Evolutionary conservation across 352 stramenopile genomes (phyloP).

Genomic region (Globisporangium emineosum): DNA sequence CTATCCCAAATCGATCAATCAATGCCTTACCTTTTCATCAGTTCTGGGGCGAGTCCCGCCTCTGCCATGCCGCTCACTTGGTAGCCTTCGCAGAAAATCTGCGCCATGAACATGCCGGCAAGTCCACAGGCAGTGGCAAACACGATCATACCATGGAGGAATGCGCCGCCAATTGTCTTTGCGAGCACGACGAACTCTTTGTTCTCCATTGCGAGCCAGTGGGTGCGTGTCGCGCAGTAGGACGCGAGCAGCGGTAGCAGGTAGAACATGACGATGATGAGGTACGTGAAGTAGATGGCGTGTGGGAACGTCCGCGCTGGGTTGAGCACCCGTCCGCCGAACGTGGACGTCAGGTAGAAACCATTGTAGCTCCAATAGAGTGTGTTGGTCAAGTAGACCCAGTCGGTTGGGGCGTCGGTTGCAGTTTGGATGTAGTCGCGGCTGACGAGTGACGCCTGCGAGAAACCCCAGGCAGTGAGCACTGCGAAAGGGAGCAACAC

Average conservation of each 20-base stretch:
- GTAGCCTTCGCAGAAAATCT: constrained; percentile 84
- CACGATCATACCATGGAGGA: constrained; percentile 77
- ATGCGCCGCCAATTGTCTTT: constrained; percentile 62
- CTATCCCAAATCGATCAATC: too few relatives aligned
- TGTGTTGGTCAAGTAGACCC: constrained; percentile 85
- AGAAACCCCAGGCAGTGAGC: constrained; percentile 31
- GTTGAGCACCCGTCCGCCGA: constrained; percentile 84
- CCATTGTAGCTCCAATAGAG: constrained; percentile 95
- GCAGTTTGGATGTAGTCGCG: constrained; percentile 10
- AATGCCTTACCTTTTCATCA: constrained; percentile 32
- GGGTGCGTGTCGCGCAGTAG: constrained; percentile 37
- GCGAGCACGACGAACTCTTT: constrained; percentile 72
- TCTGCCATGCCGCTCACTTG: constrained; percentile 71
- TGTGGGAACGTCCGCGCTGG: constrained; percentile 31
- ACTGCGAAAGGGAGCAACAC: constrained; percentile 66
- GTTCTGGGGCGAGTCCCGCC: constrained; percentile 59
- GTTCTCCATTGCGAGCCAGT: constrained; percentile 69
- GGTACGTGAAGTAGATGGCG: constrained; percentile 71
- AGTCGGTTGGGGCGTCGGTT: constrained; percentile 38
- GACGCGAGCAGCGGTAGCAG: constrained; percentile 80
- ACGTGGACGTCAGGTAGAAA: constrained; percentile 80
- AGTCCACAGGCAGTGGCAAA: constrained; percentile 68
- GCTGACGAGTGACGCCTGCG: constrained; percentile 13
- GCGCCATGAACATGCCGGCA: constrained; percentile 84
- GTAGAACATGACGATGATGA: constrained; percentile 64